Base-by-base conservation (phyloP, 1,139 yeast genomes). In the Yamadazyma sp. region DNA sequence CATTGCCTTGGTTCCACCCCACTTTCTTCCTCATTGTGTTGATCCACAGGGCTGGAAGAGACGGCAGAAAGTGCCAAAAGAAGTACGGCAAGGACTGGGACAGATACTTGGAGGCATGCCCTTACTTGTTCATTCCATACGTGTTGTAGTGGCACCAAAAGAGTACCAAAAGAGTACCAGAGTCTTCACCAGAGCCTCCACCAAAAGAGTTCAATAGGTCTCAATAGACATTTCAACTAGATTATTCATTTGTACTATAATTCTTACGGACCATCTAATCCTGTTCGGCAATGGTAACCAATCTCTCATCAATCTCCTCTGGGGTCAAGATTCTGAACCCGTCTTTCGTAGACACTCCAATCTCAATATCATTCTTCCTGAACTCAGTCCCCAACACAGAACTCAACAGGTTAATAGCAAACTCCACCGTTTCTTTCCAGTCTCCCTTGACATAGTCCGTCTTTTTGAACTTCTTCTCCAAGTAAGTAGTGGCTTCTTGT, bases 71-170 rank as follows among this genome's bases (percentile, higher is more conserved):
- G 64, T 88, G 97, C 63, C 76, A 73, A 51, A 75, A 67, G 61
- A 92, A 92, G 70, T 92, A 92, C 56, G 97, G 97, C 34, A 82
- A 78, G 37, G 98, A 92, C 63, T 92, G 97, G 97, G 86, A 79
- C 44, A 78, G 77, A 58, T 92, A 90, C 65, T 71, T 80, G 53
- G 80, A 87, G 57, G 85, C 82, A 40, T 92, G 97, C 61, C 98
- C 98, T 28, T 92, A 86, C 65, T 61, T 88, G 58, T 90, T 87
- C 64, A 86, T 92, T 58, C 98, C 98, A 29, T 87, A 80, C 54
- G 81, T 89, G 34, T 85, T 75, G 56, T 88, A 71, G 47, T n/a
- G n/a, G n/a, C n/a, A n/a, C n/a, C n/a, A n/a, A n/a, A n/a, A n/a
- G n/a, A n/a, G n/a, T n/a, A n/a, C n/a, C n/a, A n/a, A n/a, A n/a